Percentiles rank a stretch among this genome's conserved stretches.
Conservation (phyloP, 2,329 filamentous ascomycete genomes). For the Pyricularia sp. region DNA sequence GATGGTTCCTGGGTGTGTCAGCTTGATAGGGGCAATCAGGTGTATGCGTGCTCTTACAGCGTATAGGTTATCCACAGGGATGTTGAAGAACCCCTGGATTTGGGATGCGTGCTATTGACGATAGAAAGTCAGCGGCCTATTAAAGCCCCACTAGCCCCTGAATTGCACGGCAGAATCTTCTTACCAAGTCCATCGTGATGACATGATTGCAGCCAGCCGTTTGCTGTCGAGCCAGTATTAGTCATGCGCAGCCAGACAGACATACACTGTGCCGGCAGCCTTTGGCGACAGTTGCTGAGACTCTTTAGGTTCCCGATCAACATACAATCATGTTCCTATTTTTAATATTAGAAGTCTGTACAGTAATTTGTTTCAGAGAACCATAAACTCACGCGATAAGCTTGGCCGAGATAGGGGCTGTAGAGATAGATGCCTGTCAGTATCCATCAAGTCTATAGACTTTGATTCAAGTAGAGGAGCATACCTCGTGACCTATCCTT, state of each 20-base stretch:
- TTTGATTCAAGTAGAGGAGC: neutral
- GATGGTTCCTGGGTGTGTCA: conserved; percentile 50
- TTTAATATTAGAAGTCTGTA: conserved; percentile 50
- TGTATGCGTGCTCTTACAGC: conserved; percentile 26
- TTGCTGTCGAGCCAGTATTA: neutral
- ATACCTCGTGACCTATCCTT: conserved; percentile 46
- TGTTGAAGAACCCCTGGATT: conserved; percentile 71
- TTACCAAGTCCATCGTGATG: conserved; percentile 80
- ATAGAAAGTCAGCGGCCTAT: neutral
- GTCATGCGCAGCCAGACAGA: neutral
- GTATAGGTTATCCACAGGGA: conserved; percentile 66
- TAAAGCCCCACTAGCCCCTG: neutral
- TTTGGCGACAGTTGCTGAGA: neutral
- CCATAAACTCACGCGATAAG: conserved; percentile 86
- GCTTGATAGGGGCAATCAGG: too few species aligned
- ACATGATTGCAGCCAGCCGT: conserved; percentile 28
- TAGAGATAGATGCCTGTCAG: neutral
- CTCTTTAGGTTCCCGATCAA: neutral
- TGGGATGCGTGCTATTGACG: conserved; percentile 11
- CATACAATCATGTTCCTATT: conserved; percentile 3
- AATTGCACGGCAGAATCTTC: neutral
- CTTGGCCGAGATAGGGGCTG: conserved; percentile 92
- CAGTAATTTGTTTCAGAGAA: neutral
- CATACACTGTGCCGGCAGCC: neutral
- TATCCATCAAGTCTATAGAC: neutral